Base-by-base conservation (phyloP, 345 rosid species). In the Aethionema arabicum region DNA sequence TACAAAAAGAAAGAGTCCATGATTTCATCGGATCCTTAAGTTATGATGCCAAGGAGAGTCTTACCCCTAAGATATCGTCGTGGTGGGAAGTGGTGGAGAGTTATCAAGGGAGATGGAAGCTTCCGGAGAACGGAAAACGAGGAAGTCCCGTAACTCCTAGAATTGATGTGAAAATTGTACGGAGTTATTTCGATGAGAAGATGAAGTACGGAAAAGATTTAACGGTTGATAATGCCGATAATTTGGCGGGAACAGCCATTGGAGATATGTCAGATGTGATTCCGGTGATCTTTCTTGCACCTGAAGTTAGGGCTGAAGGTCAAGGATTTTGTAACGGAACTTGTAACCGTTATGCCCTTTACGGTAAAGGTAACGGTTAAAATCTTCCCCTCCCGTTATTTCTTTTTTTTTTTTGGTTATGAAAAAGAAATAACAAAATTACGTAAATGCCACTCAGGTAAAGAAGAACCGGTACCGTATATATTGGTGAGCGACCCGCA, bases 401-500 rank as follows among this genome's bases (percentile, higher is more conserved):
- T 10, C 3, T 12, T 51, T 51, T 7, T 7, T 7, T 7, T 51
- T n/a, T 51, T 11, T 1, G 15, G 6, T 1, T 2, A 11, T n/a
- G 12, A n/a, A 21, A 4, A 33, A 41, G 9, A 6, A 47, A 29
- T 14, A 31, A 65, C 36, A 21, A 33, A 8, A 47, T 61, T 29
- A 47, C 57, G 49, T 71, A 40, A 36, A 32, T 65, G 15, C 13
- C 49, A 54, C 11, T 0, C 42, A 70, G 73, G 64, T 62, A 5
- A 32, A 30, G 14, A 59, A 21, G 52, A 44, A 38, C 43, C 43
- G 30, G 10, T 65, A 59, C 82, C 84, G 5, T 86, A 72, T 70
- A 59, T 89, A 16, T 8, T 81, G 31, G 84, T 84, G 2, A 88
- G 88, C n/a, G 63, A 89, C 53, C 87, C 93, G 30, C 81, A 72